Conservation (phyloP, 2,329 filamentous ascomycete genomes). For the Claviceps sp. region DNA sequence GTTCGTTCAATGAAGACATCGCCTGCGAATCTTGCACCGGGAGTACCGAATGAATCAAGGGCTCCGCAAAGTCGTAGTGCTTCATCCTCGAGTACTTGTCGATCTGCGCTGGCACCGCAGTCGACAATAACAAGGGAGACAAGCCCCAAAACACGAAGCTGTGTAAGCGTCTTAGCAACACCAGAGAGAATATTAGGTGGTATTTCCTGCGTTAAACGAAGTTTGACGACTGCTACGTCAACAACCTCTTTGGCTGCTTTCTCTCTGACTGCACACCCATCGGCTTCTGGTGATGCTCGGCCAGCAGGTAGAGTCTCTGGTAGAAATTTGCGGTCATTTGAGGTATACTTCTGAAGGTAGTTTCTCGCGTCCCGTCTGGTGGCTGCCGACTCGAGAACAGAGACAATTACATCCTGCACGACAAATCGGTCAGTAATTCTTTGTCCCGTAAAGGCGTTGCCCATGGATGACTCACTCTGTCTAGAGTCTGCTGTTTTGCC, state of each 20-base stretch:
- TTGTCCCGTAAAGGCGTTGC: background rate
- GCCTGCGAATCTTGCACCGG: slow-evolving; percentile 56
- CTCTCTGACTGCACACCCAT: background rate
- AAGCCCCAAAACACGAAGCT: slow-evolving; percentile 71
- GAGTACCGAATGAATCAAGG: slow-evolving; percentile 55
- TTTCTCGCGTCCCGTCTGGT: slow-evolving; percentile 87
- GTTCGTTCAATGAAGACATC: slow-evolving; percentile 14
- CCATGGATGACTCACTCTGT: slow-evolving; percentile 14
- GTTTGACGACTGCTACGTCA: slow-evolving; percentile 73
- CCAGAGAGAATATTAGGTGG: slow-evolving; percentile 57
- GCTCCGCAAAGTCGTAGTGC: slow-evolving; percentile 61
- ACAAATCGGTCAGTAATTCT: background rate
- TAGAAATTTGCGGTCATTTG: slow-evolving; percentile 13
- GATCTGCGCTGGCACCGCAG: slow-evolving; percentile 34
- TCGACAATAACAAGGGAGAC: slow-evolving; percentile 75
- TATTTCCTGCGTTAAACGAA: slow-evolving; percentile 60
- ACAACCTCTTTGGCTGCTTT: slow-evolving; percentile 12
- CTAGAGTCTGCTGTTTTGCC: slow-evolving; percentile 19
- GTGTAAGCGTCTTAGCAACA: slow-evolving; percentile 70
- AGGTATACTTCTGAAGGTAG: slow-evolving; percentile 73
- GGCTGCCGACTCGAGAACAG: slow-evolving; percentile 74
- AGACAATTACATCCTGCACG: slow-evolving; percentile 69
- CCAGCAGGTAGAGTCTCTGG: background rate
- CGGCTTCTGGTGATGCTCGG: background rate
- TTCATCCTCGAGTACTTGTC: slow-evolving; percentile 42